Base-by-base conservation (phyloP, 805 yeast genomes). In the Yamadazyma olivae region DNA sequence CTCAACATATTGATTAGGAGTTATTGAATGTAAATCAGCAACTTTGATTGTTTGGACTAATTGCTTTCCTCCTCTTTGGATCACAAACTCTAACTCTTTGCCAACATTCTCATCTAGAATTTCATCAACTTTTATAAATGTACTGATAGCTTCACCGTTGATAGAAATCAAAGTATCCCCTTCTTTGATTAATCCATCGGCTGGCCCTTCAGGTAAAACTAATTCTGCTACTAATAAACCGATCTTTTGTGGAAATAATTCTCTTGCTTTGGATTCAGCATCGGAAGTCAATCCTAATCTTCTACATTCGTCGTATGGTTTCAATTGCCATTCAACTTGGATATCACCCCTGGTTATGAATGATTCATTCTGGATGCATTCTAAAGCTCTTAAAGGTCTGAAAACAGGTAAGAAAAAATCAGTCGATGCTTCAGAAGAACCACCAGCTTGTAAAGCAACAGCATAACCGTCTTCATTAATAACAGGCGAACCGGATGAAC, bases 401-500 rank as follows among this genome's bases (percentile, higher is more conserved):
- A 79, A 81, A 6, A 90, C 77, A 0, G 97, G 97, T 33, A 90
- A 61, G 54, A 90, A 90, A 64, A 86, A 90, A 63, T 90, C 97
- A 0, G 96, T 90, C 0, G 96, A 86, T 1, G 96, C 90, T 47
- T 85, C 93, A 1, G 89, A 76, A 5, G 85, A 77, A 3, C 97
- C 97, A 53, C 97, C 97, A 2, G 97, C 97, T 60, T 88, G 96
- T 35, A 90, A 64, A 0, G 97, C 96, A 14, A 90, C 86, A 0
- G 91, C 96, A 51, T 78, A 61, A 3, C 96, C 96, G 48, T 84
- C 82, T 29, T 83, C 79, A 57, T 88, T 83, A 2, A 90, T 95
- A n/a, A 90, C 97, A 0, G 97, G 97, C 3, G 96, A 87, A 6
- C 97, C 97, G 32, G 93, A 82, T 3, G 96, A 88, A 3, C 97